Evolutionary conservation across 306 rosid species (phyloP).

Genomic region (Quercus ilex): DNA sequence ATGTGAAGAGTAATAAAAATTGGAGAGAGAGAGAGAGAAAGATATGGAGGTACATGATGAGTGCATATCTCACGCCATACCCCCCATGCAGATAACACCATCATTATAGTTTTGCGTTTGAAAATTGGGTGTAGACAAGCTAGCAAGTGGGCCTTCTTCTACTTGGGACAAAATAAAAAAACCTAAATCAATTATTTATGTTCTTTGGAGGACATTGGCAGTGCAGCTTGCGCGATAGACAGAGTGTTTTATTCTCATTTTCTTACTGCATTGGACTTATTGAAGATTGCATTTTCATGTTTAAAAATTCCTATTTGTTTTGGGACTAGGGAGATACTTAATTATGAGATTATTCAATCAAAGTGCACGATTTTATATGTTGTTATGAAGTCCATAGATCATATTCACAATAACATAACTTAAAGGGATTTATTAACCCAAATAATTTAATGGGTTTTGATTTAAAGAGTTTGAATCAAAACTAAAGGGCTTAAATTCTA

Average conservation of each 20-base stretch:
- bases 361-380: too few species aligned
- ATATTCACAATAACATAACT: too few species aligned
- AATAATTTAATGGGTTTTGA: too few species aligned
- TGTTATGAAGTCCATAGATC: too few species aligned
- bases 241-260: background rate
- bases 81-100: slow-evolving; percentile 63
- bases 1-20: background rate
- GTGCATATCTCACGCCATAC: slow-evolving; percentile 63
- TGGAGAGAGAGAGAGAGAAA: background rate
- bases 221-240: background rate
- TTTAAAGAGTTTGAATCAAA: too few species aligned
- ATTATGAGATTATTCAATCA: too few species aligned
- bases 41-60: slow-evolving; percentile 34
- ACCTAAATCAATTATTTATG: slow-evolving; percentile 32
- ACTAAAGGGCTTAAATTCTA: too few species aligned
- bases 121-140: slow-evolving; percentile 23
- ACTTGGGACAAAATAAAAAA: slow-evolving; percentile 32
- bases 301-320: background rate
- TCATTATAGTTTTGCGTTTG: slow-evolving; percentile 42
- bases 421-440: too few species aligned
- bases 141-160: slow-evolving; percentile 31
- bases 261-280: background rate
- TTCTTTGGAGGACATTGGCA: slow-evolving; percentile 19
- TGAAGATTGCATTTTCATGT: background rate
- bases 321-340: too few species aligned